These are phyloP conservation scores for Cercophora scortea DNA, from an alignment of 495 filamentous ascomycete genomes.

Conservation along the genomic window DNA sequence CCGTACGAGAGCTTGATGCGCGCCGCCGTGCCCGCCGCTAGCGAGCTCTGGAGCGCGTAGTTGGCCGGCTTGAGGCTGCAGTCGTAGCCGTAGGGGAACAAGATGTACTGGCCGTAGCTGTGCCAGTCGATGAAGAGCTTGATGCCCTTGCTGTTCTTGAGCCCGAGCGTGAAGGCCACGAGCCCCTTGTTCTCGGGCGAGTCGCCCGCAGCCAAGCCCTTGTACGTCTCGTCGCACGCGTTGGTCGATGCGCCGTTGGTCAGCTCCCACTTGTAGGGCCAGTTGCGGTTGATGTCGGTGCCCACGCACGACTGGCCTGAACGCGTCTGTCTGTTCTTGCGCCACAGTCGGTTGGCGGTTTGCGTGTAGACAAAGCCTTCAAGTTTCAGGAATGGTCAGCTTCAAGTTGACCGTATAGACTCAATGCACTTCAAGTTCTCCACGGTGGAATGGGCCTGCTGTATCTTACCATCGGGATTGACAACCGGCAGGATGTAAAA, in stretches of 20 bases:
- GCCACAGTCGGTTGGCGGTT: slow-evolving; percentile 51
- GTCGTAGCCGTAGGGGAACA: slow-evolving; percentile 28
- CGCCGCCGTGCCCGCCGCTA: slow-evolving; percentile 31
- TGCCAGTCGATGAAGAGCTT: slow-evolving; percentile 58
- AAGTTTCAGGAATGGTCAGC: background rate
- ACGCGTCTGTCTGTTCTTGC: slow-evolving; percentile 51
- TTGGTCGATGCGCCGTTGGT: slow-evolving; percentile 43
- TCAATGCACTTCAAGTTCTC: too few relatives aligned
- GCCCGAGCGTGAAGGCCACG: slow-evolving; percentile 24
- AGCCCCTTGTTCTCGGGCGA: slow-evolving; percentile 45
- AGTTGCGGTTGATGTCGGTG: slow-evolving; percentile 59
- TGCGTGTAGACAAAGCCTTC: slow-evolving; percentile 55
- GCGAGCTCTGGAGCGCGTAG: slow-evolving; percentile 35
- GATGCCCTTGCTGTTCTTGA: slow-evolving; percentile 37
- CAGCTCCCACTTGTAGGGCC: slow-evolving; percentile 45
- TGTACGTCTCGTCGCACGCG: slow-evolving; percentile 48
- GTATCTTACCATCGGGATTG: slow-evolving; percentile 49
- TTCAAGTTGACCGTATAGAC: too few relatives aligned
- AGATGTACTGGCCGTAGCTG: slow-evolving; percentile 44
- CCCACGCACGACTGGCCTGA: slow-evolving; percentile 42
- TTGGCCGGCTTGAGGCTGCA: slow-evolving; percentile 34
- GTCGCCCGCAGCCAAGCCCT: slow-evolving; percentile 37
- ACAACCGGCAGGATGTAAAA: slow-evolving; percentile 57
- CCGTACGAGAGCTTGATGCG: slow-evolving; percentile 41
- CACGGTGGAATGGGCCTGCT: background rate